Conservation (phyloP, 2,329 filamentous ascomycete genomes). For the Ceratocystis diversiconidia region DNA sequence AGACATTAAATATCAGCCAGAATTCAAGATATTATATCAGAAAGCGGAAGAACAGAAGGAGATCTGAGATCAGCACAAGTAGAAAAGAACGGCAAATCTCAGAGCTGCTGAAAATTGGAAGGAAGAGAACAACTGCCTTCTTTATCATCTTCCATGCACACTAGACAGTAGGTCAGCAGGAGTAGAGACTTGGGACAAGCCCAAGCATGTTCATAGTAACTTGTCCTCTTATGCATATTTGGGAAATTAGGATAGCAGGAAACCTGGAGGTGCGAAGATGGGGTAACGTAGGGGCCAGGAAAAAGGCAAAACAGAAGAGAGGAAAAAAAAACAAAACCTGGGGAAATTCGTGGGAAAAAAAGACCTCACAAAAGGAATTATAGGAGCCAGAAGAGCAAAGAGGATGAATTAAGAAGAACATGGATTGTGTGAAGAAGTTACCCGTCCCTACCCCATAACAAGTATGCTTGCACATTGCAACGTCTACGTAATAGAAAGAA, state of each 20-base stretch:
- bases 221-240: constrained; percentile 17
- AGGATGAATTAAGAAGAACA: constrained; percentile 9
- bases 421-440: neutral
- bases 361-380: neutral
- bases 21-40: too few species aligned
- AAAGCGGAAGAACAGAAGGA: too few species aligned
- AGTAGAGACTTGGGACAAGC: neutral
- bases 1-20: neutral
- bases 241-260: constrained; percentile 4
- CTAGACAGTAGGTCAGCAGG: neutral
- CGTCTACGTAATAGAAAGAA: neutral
- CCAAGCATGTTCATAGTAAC: neutral
- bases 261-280: constrained; percentile 4
- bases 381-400: constrained; percentile 1
- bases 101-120: too few species aligned
- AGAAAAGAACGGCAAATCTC: neutral
- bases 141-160: neutral
- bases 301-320: neutral
- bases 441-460: neutral
- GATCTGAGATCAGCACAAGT: neutral
- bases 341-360: constrained; percentile 38
- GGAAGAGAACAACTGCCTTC: too few species aligned
- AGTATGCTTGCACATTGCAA: neutral
- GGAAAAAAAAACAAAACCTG: constrained; percentile 34
- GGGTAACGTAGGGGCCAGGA: neutral